These are phyloP conservation scores for Phaeophleospora eucalypticola DNA, from an alignment of 2,329 filamentous ascomycete genomes.

Conservation along the genomic window DNA sequence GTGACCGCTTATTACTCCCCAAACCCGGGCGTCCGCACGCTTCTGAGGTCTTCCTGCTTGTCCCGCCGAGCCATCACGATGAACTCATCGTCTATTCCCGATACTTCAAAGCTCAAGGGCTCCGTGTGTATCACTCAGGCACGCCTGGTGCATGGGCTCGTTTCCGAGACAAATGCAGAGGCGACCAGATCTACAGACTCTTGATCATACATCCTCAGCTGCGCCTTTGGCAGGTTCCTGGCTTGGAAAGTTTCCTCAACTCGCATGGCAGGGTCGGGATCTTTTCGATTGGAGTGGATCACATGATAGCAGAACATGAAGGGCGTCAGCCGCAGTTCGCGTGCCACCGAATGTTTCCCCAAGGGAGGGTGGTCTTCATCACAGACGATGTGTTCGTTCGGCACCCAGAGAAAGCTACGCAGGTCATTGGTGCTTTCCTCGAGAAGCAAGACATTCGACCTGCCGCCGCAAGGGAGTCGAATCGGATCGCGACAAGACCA, in stretches of 20 bases:
- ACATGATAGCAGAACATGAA: constrained; percentile 8
- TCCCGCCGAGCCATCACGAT: constrained; percentile 16
- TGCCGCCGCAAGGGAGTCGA: constrained; percentile 14
- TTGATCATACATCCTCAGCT: constrained; percentile 34
- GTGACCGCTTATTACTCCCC: constrained; percentile 2
- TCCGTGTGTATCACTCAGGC: constrained; percentile 25
- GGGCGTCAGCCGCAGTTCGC: constrained; percentile 18
- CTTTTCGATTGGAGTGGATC: constrained; percentile 35
- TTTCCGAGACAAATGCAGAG: constrained; percentile 17
- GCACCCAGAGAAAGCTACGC: constrained; percentile 34
- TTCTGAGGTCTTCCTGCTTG: constrained; percentile 26
- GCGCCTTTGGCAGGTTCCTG: constrained; percentile 31
- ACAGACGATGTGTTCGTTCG: constrained; percentile 43
- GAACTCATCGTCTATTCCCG: constrained; percentile 23
- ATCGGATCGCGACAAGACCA: constrained; percentile 28
- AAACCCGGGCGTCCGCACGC: neutral
- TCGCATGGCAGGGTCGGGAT: constrained; percentile 23
- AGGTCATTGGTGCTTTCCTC: constrained; percentile 36
- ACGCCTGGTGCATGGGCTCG: constrained; percentile 26
- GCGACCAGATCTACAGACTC: constrained; percentile 2
- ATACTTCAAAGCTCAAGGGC: constrained; percentile 16
- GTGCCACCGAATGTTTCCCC: constrained; percentile 35
- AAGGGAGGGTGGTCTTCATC: constrained; percentile 39
- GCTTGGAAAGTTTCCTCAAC: constrained; percentile 32
- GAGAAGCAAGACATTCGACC: constrained; percentile 29